Evolutionary conservation across 129 eudicot species (phyloP), one percentile per base, ranked within the genome.

Genomic region (Tagetes erecta): DNA sequence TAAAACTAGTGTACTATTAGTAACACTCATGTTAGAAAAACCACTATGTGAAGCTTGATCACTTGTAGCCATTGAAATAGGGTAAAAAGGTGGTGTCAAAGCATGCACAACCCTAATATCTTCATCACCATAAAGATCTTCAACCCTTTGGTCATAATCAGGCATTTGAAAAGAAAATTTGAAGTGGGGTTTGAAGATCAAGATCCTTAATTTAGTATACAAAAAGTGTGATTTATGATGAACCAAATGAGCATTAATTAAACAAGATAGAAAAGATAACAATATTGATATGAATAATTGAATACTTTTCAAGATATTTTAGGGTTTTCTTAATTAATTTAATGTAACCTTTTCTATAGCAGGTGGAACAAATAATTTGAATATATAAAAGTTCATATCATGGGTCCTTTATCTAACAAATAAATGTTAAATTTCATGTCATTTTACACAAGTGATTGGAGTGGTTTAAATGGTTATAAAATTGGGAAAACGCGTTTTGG

Each of bases 1-100:
- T 27, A 85, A 20, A 20, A 83, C 92, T 12, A 84, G 73, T 36
- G 81, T 75, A 33, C 84, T 81, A 38, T 81, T 76, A 34, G 84
- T 76, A 36, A 46, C 81, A 70, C 81, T 72, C 78, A 53, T 76
- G 13, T 59, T 62, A 4, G 80, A 75, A 75, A 71, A 62, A 52
- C 39, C 82, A 37, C 71, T 76, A 10, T 68, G 81, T 20, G 81
- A 69, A 70, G 33, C 55, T 51, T 10, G 80, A 45, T 75, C 72
- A 68, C 80, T 64, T 60, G 80, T 69, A 71, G 80, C 65, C 50
- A 67, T 73, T 57, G 80, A 75, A 38, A 57, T 67, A 68, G 80
- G 59, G 36, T 76, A 52, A 69, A 56, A 66, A 4, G 84, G 47
- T 42, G 81, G 80, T 68, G 73, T 65, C 42, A 81, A 45, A n/a